Percentiles rank a stretch among this genome's conserved stretches.
Conservation (phyloP, 495 filamentous ascomycete species). For the Tuber aestivum region DNA sequence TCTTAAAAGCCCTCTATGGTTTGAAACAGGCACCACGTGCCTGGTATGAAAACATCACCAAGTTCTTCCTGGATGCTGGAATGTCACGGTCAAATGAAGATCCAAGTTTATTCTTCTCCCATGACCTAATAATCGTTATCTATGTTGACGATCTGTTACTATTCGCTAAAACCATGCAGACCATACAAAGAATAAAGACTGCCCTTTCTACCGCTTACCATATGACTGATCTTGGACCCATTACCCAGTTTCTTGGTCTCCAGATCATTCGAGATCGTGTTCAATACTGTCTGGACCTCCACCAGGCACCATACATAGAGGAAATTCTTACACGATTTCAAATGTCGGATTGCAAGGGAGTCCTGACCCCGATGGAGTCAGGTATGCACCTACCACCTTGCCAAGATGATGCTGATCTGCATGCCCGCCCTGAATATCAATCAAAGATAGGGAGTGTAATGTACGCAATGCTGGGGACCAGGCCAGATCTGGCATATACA, state of each 20-base stretch:
- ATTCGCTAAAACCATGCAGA: neutral
- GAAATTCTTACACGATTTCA: neutral
- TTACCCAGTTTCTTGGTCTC: neutral
- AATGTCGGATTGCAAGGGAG: neutral
- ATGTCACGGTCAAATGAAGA: too few species aligned
- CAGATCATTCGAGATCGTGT: neutral
- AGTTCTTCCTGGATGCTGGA: too few species aligned
- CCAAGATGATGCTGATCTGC: neutral
- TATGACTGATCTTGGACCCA: neutral
- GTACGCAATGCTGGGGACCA: neutral
- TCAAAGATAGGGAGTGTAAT: neutral
- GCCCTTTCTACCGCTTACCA: neutral
- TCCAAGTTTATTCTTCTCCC: neutral
- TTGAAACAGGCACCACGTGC: too few species aligned
- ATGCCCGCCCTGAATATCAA: neutral
- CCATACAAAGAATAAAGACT: neutral
- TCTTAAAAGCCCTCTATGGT: too few species aligned
- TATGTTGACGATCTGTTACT: neutral
- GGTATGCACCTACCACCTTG: neutral
- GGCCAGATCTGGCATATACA: neutral
- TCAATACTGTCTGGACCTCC: accelerated
- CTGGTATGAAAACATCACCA: too few species aligned
- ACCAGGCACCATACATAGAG: neutral
- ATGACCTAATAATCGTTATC: neutral
- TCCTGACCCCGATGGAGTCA: neutral